A percentile compares a stretch with the other conserved stretches of the same genome.
Conservation (phyloP, 1,284 basidiomycete species). For the Marasmius oreades region DNA sequence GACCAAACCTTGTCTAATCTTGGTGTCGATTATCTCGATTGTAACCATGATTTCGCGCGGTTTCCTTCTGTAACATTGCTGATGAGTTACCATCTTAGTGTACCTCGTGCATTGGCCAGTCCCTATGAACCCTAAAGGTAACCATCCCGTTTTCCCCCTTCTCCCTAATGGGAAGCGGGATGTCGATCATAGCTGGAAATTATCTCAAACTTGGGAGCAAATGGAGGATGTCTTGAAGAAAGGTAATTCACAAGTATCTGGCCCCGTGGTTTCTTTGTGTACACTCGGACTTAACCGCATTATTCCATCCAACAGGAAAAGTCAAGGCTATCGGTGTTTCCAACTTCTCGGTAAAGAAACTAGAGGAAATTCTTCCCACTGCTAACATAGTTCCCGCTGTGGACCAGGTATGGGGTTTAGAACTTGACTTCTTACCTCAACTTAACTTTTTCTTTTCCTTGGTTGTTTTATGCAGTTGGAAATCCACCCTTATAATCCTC, state of each 20-base stretch:
- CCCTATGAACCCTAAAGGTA: slow-evolving; percentile 70
- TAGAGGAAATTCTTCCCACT: slow-evolving; percentile 57
- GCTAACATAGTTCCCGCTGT: slow-evolving; percentile 59
- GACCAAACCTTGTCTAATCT: slow-evolving; percentile 71
- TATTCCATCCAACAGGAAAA: slow-evolving; percentile 48
- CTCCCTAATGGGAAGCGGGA: slow-evolving; percentile 69
- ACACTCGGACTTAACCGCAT: not conserved
- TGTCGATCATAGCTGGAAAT: slow-evolving; percentile 60
- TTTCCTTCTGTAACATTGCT: not conserved
- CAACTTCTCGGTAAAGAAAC: slow-evolving; percentile 64
- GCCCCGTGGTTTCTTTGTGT: not conserved
- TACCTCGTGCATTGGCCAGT: slow-evolving; percentile 86
- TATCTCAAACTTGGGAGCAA: slow-evolving; percentile 77
- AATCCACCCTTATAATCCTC: slow-evolving; percentile 75
- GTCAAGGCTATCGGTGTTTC: slow-evolving; percentile 73
- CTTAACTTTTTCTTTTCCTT: not conserved
- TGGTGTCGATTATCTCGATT: slow-evolving; percentile 76
- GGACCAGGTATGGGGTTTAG: slow-evolving; percentile 50
- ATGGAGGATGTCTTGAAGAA: slow-evolving; percentile 74
- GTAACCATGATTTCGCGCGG: slow-evolving; percentile 33
- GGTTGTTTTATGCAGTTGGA: slow-evolving; percentile 55
- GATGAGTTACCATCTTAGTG: slow-evolving; percentile 34
- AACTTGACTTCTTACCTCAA: slow-evolving; percentile 1
- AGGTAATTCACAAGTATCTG: slow-evolving; percentile 42
- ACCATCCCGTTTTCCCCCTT: slow-evolving; percentile 66